A percentile compares a stretch with the other conserved stretches of the same genome.
Conservation (phyloP, 2,329 filamentous ascomycete genomes). For the Pleomassaria siparia region DNA sequence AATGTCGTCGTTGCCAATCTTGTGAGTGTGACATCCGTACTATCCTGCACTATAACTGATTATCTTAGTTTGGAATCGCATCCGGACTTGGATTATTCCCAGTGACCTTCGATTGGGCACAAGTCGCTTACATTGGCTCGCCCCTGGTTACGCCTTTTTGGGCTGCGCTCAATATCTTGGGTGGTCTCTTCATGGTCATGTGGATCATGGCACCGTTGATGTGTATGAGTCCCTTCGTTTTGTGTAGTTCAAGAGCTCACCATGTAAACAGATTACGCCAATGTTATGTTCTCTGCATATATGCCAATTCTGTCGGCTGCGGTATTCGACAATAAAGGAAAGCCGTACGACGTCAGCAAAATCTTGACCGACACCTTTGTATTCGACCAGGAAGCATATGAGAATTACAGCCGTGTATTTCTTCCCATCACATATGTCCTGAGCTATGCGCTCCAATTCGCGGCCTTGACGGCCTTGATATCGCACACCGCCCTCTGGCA, state of each 20-base stretch:
- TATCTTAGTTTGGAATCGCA: conserved; percentile 68
- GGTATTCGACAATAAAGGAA: conserved; percentile 82
- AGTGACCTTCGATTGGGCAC: conserved; percentile 88
- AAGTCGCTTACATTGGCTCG: conserved; percentile 84
- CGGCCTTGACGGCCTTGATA: conserved; percentile 74
- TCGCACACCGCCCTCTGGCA: conserved; percentile 86
- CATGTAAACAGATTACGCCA: conserved; percentile 63
- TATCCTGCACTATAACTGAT: conserved; percentile 4
- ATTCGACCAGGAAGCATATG: conserved; percentile 76
- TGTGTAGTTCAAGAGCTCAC: conserved; percentile 8
- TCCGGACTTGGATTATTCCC: conserved; percentile 83
- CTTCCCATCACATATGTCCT: conserved; percentile 84
- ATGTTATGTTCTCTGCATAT: conserved; percentile 77
- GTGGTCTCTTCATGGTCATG: conserved; percentile 78
- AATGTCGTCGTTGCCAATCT: conserved; percentile 85
- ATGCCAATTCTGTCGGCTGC: conserved; percentile 83
- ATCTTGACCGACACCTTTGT: conserved; percentile 77
- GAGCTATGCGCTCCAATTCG: conserved; percentile 85
- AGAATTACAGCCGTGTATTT: conserved; percentile 80
- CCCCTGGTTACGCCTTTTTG: conserved; percentile 82
- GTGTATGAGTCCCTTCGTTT: conserved; percentile 46
- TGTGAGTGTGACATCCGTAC: conserved; percentile 32
- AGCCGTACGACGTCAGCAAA: conserved; percentile 77
- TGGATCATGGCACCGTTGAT: conserved; percentile 79
- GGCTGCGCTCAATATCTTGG: conserved; percentile 82